phyloP scores from a whole-genome alignment of 768 basidiomycete genomes.

The Xerocomellus dryophilus region DNA sequence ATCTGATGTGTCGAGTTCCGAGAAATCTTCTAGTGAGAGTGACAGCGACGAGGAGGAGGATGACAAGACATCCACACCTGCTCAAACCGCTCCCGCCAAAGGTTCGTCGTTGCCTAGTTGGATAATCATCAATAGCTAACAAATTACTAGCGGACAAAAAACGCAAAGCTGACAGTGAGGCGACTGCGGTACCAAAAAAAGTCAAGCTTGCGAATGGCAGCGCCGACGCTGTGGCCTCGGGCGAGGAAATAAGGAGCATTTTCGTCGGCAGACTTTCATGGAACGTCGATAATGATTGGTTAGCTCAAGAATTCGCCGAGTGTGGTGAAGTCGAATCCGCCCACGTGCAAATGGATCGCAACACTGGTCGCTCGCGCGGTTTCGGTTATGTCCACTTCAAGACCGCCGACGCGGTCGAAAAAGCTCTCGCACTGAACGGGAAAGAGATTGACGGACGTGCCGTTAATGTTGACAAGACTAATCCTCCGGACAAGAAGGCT shows the following conservation, averaged over 20 bases:
- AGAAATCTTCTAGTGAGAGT: conserved; percentile 11
- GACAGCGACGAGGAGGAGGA: conserved; percentile 2
- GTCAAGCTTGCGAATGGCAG: conserved; percentile 65
- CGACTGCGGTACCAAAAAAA: conserved; percentile 70
- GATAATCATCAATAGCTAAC: conserved; percentile 1
- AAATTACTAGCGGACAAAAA: conserved; percentile 45
- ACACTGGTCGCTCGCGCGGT: conserved; percentile 77
- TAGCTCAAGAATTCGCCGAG: conserved; percentile 82
- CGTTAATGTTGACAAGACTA: conserved; percentile 81
- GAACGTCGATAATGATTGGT: conserved; percentile 96
- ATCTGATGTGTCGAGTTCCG: conserved; percentile 11
- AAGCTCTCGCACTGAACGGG: conserved; percentile 77
- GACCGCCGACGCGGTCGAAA: conserved; percentile 67
- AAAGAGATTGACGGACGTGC: conserved; percentile 90
- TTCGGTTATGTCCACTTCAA: conserved; percentile 83
- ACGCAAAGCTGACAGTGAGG: conserved; percentile 74
- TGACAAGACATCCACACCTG: too few species aligned
- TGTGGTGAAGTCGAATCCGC: conserved; percentile 91
- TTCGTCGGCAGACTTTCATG: conserved; percentile 94
- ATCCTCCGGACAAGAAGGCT: conserved; percentile 53
- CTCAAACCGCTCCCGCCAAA: too few species aligned
- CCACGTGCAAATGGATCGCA: conserved; percentile 81
- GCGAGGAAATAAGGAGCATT: conserved; percentile 61
- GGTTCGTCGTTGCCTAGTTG: conserved; percentile 30
- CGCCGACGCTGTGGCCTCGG: conserved; percentile 32